A percentile compares a stretch with the other conserved stretches of the same genome.
phyloP scores from a whole-genome alignment of 1,284 basidiomycete species.

The Ganoderma multipileum region DNA sequence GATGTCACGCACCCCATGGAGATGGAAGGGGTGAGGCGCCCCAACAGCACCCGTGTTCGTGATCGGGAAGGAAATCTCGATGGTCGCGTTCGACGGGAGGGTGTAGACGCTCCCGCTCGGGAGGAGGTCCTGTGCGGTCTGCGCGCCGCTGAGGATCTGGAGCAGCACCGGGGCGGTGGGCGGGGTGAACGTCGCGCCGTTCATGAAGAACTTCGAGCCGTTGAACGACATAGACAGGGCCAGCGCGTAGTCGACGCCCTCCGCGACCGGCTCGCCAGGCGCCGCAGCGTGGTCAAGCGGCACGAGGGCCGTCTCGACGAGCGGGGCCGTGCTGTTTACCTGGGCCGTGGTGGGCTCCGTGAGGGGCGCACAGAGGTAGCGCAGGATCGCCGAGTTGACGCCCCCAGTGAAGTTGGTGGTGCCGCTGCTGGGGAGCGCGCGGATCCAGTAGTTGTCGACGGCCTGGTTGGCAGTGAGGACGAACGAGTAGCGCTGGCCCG shows the following conservation, averaged over 20 bases:
- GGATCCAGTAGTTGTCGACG: conserved; percentile 50
- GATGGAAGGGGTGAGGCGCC: conserved; percentile 45
- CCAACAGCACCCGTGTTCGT: conserved; percentile 28
- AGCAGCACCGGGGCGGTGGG: conserved; percentile 44
- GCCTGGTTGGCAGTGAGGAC: conserved; percentile 42
- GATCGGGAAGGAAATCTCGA: conserved; percentile 43
- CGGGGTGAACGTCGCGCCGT: conserved; percentile 32
- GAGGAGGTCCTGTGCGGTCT: conserved; percentile 35
- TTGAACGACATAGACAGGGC: conserved; percentile 31
- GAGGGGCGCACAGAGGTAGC: conserved; percentile 43
- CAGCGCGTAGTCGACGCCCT: conserved; percentile 39
- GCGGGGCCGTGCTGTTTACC: conserved; percentile 28
- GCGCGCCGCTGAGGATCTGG: conserved; percentile 43
- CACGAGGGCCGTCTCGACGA: conserved; percentile 40
- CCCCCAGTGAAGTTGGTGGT: conserved; percentile 42
- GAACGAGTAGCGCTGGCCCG: conserved; percentile 47
- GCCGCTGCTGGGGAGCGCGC: conserved; percentile 45
- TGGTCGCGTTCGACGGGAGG: conserved; percentile 38
- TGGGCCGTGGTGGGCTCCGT: conserved; percentile 50
- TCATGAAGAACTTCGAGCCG: conserved; percentile 33
- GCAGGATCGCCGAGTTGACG: conserved; percentile 40
- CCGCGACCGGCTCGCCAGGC: conserved; percentile 35
- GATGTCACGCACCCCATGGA: conserved; percentile 43
- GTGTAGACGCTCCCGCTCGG: conserved; percentile 40
- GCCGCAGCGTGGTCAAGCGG: conserved; percentile 20